Base-by-base conservation (phyloP, 2,329 filamentous ascomycete species). In the Beauveria asiatica region DNA sequence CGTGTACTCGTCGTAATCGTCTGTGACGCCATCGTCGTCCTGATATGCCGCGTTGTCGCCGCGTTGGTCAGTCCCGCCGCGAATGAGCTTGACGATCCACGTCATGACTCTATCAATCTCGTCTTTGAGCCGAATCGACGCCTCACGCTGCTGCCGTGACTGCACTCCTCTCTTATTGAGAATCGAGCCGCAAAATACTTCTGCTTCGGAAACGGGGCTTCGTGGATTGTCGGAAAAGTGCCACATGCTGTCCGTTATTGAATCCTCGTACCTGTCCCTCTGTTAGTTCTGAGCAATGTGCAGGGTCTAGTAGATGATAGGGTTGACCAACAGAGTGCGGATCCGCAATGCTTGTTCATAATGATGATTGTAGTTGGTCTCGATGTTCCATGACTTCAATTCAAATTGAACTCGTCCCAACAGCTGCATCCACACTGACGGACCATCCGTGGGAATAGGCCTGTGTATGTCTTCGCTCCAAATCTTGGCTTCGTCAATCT, bases 401-500 rank as follows among this genome's bases (percentile, higher is more conserved):
- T 67, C 56, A 3, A 41, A 62, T 5, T 65, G 27, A 3, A 73
- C 65, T 13, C 63, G 64, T 0, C 42, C 55, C 3, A 77, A 57
- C 1, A 83, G 62, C 7, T 73, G 68, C 3, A 75, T 70, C 78
- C 80, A 83, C 2, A 83, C 73, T 0, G 74, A 72, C 0, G 66
- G 61, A 0, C 72, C 71, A 1, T 52, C 61, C 11, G 54, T 66
- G 8, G 64, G 66, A 4, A 70, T 63, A 0, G 54, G 65, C 16
- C 68, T 67, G 49, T 70, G 74, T 44, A 81, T 77, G 17, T 85
- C 72, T 5, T 80, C 69, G 9, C 72, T 66, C 75, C 86, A 87
- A 50, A 92, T 88, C 57, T 80, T 78, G 45, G 78, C 77, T 70
- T 94, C 90, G 65, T 95, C 84, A 11, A 95, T 86, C 0, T 79